Evolutionary conservation across 352 stramenopile species (phyloP), one percentile per base, ranked within the genome.

Genomic region (Globisporangium sylvaticum): DNA sequence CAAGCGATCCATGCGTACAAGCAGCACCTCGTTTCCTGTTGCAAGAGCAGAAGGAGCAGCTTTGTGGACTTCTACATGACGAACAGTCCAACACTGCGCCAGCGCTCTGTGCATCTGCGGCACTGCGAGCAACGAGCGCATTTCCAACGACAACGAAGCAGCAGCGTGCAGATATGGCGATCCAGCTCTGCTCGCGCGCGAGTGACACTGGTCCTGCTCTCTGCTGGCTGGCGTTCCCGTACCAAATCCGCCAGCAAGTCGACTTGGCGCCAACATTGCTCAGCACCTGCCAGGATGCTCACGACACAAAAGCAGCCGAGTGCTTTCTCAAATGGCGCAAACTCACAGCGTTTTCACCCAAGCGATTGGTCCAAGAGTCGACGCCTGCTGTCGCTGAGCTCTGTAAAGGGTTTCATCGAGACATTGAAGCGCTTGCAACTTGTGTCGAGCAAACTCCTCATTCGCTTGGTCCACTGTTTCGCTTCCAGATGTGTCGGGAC

Each of bases 161-260:
- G 8, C 56, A 69, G n/a, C 63, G 68, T 3, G 25, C 67, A 39
- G 57, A 69, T 4, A 71, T 65, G 14, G 69, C 84, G 48, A 62
- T 74, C 12, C 53, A 68, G 53, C 64, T 82, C 8, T 84, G 76
- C 54, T 42, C 73, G 8, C 25, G 25, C 25, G 58, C 65, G 12
- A 57, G 42, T 2, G 62, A 59, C 42, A 61, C 31, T 34, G 75
- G 65, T 14, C 83, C 79, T 29, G 81, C 73, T n/a, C 64, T 62
- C 22, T 89, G 83, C n/a, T 91, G 83, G 83, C 39, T 72, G 1
- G 56, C 65, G 4, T 58, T 83, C 34, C 65, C 77, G 6, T 48
- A 57, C 0, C 65, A 75, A 65, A 29, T 77, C 39, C 68, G 65
- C 6, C 65, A 72, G 9, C 77, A 81, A n/a, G 57, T 59, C 55